Evolutionary conservation across 495 filamentous ascomycete genomes (phyloP).

Genomic region (Apodospora peruviana): DNA sequence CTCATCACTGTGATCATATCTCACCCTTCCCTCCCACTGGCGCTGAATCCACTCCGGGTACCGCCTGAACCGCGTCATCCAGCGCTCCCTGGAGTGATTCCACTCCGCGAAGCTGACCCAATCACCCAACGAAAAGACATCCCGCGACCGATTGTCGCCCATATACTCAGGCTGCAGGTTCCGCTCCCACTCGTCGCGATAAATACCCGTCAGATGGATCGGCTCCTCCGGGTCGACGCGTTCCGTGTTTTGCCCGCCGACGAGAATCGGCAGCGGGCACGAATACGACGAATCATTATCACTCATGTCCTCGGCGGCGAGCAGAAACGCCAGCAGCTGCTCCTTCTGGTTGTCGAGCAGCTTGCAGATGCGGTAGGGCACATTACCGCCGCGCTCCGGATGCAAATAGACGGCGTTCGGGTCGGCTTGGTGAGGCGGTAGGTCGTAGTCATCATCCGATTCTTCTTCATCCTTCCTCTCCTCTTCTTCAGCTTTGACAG

Average conservation of each 20-base stretch:
- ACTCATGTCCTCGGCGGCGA: too few relatives aligned
- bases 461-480: background rate
- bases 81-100: too few relatives aligned
- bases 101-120: too few relatives aligned
- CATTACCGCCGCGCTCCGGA: background rate
- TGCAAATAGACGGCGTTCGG: conserved; percentile 21
- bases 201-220: conserved; percentile 11
- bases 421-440: too few relatives aligned
- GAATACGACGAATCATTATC: background rate
- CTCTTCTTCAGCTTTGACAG: background rate
- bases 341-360: conserved; percentile 13
- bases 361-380: conserved; percentile 15
- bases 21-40: too few relatives aligned
- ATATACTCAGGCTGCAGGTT: too few relatives aligned
- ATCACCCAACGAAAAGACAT: too few relatives aligned
- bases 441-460: too few relatives aligned
- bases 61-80: too few relatives aligned
- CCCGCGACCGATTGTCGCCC: too few relatives aligned
- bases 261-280: conserved; percentile 10
- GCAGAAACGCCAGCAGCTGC: conserved; percentile 10
- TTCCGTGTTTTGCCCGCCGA: conserved; percentile 1
- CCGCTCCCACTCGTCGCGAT: conserved; percentile 16
- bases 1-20: too few relatives aligned
- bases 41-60: too few relatives aligned
- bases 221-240: conserved; percentile 15